A percentile compares a stretch with the other conserved stretches of the same genome.
Conservation (phyloP, 179 eudicot species). For the Amaranthus tricolor region DNA sequence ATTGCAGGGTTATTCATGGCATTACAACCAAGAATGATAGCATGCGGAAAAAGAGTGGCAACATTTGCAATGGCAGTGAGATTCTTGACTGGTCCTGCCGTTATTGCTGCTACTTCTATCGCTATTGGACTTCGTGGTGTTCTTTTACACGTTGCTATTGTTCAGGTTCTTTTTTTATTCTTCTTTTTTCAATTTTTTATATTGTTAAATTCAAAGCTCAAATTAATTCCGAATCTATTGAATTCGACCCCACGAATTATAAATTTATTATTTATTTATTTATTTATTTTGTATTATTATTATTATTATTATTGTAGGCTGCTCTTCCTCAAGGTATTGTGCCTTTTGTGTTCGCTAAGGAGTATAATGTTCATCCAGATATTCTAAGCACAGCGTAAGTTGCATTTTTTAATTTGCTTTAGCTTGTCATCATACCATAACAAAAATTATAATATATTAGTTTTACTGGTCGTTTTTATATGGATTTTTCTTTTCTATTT, state of each 20-base stretch:
- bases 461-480: background rate
- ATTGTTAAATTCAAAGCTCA: no score
- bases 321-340: conserved; percentile 99
- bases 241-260: no score
- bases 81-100: conserved; percentile 95
- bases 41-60: conserved; percentile 86
- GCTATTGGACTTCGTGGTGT: conserved; percentile 87
- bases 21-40: conserved; percentile 84
- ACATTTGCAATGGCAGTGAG: conserved; percentile 97
- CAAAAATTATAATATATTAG: background rate
- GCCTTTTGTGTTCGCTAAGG: conserved; percentile 90
- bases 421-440: background rate
- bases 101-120: conserved; percentile 91
- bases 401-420: background rate
- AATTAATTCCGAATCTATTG: no score
- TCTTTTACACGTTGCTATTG: conserved; percentile 85
- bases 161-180: conserved; percentile 51
- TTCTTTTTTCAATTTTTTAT: background rate
- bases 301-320: conserved; percentile 40
- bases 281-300: no score
- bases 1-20: conserved; percentile 92
- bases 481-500: background rate
- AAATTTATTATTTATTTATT: no score
- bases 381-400: conserved; percentile 90
- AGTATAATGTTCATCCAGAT: conserved; percentile 93